Conservation (phyloP, 805 yeast species). For the Kuraishia molischiana region DNA sequence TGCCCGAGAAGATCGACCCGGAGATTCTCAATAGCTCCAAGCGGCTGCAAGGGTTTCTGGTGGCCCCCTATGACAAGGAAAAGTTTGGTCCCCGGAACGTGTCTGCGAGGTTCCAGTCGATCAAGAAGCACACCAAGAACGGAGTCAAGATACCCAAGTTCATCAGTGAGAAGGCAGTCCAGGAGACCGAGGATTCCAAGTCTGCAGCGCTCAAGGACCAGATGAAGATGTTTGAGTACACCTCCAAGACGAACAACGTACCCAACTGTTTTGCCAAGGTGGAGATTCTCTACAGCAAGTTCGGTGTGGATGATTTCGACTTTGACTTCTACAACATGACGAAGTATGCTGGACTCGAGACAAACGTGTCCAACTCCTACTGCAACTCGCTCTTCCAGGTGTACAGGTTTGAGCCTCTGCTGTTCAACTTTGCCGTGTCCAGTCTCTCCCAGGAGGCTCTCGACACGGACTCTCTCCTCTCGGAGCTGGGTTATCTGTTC, state of each 20-base stretch:
- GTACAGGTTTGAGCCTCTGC: conserved; percentile 64
- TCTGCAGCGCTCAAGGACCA: neutral
- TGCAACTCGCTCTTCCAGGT: conserved; percentile 74
- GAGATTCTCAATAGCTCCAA: conserved; percentile 30
- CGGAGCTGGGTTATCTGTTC: conserved; percentile 80
- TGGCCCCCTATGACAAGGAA: conserved; percentile 45
- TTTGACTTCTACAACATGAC: conserved; percentile 78
- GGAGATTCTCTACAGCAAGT: conserved; percentile 74
- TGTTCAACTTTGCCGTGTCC: conserved; percentile 55
- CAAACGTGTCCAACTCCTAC: conserved; percentile 70
- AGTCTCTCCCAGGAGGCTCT: conserved; percentile 46
- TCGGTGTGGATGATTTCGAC: conserved; percentile 92
- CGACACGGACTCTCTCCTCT: conserved; percentile 40
- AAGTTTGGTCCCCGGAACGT: conserved; percentile 51
- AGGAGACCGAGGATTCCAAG: conserved; percentile 12
- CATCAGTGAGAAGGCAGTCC: conserved; percentile 43
- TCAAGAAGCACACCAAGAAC: conserved; percentile 17
- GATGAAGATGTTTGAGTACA: conserved; percentile 18
- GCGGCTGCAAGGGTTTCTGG: conserved; percentile 20
- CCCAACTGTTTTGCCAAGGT: conserved; percentile 73
- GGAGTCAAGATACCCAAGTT: conserved; percentile 34
- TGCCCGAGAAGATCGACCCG: conserved; percentile 44
- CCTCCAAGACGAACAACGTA: conserved; percentile 14
- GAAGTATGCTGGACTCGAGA: conserved; percentile 74
- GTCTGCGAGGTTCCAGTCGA: conserved; percentile 29